phyloP scores from a whole-genome alignment of 345 rosid genomes.

The Camelina hispida region DNA sequence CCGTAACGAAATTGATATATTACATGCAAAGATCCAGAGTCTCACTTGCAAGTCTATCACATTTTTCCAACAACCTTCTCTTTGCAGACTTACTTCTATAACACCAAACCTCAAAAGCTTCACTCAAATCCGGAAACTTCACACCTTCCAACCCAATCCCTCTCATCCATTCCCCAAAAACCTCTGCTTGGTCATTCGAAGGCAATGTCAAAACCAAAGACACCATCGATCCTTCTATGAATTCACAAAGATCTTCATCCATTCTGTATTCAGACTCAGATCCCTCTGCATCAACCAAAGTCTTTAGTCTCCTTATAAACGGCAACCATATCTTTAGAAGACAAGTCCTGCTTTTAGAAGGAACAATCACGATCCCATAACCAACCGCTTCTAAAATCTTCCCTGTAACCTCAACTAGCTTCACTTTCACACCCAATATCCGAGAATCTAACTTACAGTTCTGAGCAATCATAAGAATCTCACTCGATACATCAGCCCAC shows the following conservation, averaged over 20 bases:
- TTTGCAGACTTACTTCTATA: slow-evolving; percentile 93
- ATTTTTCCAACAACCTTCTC: slow-evolving; percentile 76
- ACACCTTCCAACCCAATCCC: slow-evolving; percentile 51
- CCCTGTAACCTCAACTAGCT: slow-evolving; percentile 75
- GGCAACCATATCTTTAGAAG: slow-evolving; percentile 85
- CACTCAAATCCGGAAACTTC: slow-evolving; percentile 85
- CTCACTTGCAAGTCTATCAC: slow-evolving; percentile 46
- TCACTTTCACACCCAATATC: slow-evolving; percentile 76
- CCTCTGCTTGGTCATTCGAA: slow-evolving; percentile 84
- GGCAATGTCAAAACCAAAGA: slow-evolving; percentile 78
- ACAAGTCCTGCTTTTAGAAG: slow-evolving; percentile 56
- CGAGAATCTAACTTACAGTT: slow-evolving; percentile 58
- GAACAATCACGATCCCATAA: slow-evolving; percentile 80
- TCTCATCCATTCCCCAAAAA: slow-evolving; percentile 87
- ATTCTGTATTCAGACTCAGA: slow-evolving; percentile 58
- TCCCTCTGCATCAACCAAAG: slow-evolving; percentile 65
- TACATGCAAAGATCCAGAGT: neutral
- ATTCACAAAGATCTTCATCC: slow-evolving; percentile 81
- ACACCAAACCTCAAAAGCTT: slow-evolving; percentile 97
- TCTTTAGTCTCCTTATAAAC: slow-evolving; percentile 76
- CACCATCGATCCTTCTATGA: slow-evolving; percentile 78
- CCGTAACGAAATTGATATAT: no score
- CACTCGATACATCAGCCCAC: slow-evolving; percentile 66
- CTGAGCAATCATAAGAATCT: slow-evolving; percentile 57
- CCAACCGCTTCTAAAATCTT: slow-evolving; percentile 93